Conservation (phyloP, 345 rosid genomes). For the Eutrema japonicum region DNA sequence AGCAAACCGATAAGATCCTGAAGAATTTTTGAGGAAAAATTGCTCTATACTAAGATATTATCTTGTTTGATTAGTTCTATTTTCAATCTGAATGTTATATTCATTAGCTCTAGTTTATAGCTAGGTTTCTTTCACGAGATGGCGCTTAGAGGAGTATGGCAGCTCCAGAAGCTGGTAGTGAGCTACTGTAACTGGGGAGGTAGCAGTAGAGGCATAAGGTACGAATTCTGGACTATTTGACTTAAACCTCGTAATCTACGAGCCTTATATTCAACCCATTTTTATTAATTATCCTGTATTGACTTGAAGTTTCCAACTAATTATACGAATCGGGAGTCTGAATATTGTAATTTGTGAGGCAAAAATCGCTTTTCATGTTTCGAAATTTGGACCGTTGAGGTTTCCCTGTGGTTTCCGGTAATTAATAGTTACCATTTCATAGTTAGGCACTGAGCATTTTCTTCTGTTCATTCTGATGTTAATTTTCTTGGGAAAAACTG, state of each 20-base stretch:
- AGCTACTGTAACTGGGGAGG: slow-evolving; percentile 96
- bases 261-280: not conserved
- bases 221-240: not conserved
- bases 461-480: not conserved
- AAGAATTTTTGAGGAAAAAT: not conserved
- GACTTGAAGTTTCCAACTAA: not conserved
- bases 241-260: not conserved
- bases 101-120: slow-evolving; percentile 6
- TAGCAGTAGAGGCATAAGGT: slow-evolving; percentile 91
- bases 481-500: not conserved
- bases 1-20: not conserved
- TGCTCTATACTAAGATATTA: not conserved
- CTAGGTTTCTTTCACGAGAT: slow-evolving; percentile 37
- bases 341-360: not conserved
- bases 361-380: not conserved
- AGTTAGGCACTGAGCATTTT: slow-evolving; percentile 7
- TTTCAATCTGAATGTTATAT: slow-evolving; percentile 21
- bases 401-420: not conserved
- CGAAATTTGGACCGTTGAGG: not conserved
- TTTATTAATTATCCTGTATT: not conserved
- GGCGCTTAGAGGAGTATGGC: slow-evolving; percentile 92
- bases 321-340: not conserved
- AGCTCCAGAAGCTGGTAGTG: slow-evolving; percentile 77
- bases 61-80: slow-evolving; percentile 20
- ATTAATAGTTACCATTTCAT: not conserved